phyloP scores from a whole-genome alignment of 148 eudicot species.

The Agrostemma githago region DNA sequence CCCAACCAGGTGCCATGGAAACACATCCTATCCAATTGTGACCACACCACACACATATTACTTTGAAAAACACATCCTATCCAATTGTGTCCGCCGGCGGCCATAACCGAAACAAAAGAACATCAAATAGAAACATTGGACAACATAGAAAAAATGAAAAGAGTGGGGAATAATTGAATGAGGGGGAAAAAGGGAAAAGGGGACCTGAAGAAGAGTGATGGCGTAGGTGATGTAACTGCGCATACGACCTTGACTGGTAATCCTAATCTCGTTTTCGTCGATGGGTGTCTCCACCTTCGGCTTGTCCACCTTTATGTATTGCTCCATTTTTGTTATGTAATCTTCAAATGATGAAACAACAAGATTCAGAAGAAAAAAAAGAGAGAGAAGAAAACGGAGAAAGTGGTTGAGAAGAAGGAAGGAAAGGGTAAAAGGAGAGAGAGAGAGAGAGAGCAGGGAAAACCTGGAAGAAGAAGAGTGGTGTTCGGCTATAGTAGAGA shows the following conservation, averaged over 20 bases:
- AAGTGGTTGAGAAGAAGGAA: neutral
- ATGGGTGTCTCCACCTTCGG: conserved; percentile 85
- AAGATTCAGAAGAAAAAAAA: too few species aligned
- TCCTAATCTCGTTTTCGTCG: conserved; percentile 94
- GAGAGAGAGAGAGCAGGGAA: conserved; percentile 1
- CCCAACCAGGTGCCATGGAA: too few species aligned
- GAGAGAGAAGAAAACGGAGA: neutral
- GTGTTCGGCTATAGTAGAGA: conserved; percentile 48
- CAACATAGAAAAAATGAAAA: neutral
- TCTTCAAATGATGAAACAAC: neutral
- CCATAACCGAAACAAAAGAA: too few species aligned
- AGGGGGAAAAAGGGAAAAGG: neutral
- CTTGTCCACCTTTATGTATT: conserved; percentile 91
- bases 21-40: too few species aligned
- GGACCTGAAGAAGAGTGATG: conserved; percentile 81
- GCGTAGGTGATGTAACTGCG: conserved; percentile 92
- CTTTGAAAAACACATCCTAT: too few species aligned
- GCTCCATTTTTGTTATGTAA: conserved; percentile 65
- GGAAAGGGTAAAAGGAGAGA: neutral
- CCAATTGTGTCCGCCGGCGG: too few species aligned
- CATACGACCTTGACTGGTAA: conserved; percentile 97
- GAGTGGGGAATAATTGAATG: neutral
- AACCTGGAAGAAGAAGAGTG: conserved; percentile 40
- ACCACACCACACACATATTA: too few species aligned
- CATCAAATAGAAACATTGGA: neutral